Evolutionary conservation across 257 asterid species (phyloP).

Genomic region (Nicotiana knightiana): DNA sequence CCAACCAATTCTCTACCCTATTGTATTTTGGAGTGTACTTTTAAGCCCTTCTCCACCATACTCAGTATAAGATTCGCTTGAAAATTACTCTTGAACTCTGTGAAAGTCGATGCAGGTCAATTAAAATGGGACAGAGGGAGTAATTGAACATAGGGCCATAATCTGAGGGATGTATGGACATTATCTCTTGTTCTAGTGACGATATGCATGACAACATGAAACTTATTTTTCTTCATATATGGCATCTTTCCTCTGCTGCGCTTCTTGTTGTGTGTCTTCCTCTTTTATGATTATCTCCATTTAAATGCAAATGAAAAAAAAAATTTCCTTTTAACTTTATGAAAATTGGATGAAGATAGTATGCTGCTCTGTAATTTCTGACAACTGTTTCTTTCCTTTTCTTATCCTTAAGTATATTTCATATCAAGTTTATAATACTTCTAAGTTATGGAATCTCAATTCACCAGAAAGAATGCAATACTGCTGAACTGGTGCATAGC

Average conservation of each 20-base stretch:
- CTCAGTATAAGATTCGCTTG: background rate
- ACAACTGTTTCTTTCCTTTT: background rate
- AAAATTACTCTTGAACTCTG: background rate
- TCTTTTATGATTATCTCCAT: background rate
- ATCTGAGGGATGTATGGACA: background rate
- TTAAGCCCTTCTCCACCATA: background rate
- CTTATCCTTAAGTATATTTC: background rate
- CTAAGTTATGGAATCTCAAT: conserved; percentile 8
- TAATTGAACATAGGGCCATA: background rate
- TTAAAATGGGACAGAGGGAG: background rate
- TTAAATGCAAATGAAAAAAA: background rate
- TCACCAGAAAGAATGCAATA: conserved; percentile 35
- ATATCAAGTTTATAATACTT: conserved; percentile 7
- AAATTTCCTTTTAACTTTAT: background rate
- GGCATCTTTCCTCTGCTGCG: background rate
- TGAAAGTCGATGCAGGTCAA: background rate
- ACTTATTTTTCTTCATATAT: background rate
- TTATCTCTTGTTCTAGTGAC: background rate
- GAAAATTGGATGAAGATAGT: background rate
- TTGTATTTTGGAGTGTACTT: background rate
- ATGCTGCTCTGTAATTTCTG: background rate
- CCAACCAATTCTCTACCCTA: background rate
- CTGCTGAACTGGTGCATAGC: conserved; percentile 28
- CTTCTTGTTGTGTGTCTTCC: background rate
- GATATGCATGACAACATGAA: background rate